phyloP scores from a whole-genome alignment of 2,329 filamentous ascomycete genomes.

The Metarhizium humberi region DNA sequence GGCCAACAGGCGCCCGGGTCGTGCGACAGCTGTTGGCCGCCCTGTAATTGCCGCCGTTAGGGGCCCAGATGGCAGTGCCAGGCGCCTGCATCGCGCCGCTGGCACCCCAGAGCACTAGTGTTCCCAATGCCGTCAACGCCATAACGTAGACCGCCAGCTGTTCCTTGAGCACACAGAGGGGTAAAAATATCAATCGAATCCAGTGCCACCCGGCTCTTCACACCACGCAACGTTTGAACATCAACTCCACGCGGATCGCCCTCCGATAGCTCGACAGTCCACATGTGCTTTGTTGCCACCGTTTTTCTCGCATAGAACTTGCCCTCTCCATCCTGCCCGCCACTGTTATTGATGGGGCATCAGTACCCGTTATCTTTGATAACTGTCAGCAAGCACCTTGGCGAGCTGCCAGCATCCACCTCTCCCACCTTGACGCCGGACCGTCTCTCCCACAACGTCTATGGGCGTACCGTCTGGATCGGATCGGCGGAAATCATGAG shows the following conservation, averaged over 20 bases:
- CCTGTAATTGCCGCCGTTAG: too few species aligned
- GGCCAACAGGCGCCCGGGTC: too few species aligned
- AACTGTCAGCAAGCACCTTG: conserved; percentile 1
- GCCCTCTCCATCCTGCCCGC: background rate
- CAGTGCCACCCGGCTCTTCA: background rate
- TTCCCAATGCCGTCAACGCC: too few species aligned
- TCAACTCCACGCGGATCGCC: background rate
- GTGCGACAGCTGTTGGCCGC: too few species aligned
- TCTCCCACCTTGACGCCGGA: conserved; percentile 1
- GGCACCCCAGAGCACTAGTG: too few species aligned
- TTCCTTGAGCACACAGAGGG: too few species aligned
- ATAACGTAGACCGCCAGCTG: too few species aligned
- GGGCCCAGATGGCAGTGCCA: too few species aligned
- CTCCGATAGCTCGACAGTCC: background rate
- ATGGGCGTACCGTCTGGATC: conserved; percentile 2
- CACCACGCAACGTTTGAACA: background rate
- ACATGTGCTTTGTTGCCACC: background rate
- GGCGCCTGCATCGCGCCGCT: too few species aligned
- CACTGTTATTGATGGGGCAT: background rate
- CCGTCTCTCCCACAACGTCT: background rate
- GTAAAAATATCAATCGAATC: too few species aligned
- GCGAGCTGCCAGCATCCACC: conserved; percentile 7
- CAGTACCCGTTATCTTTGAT: background rate
- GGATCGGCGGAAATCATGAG: conserved; percentile 15
- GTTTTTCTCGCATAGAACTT: background rate